Evolutionary conservation across 164 flowering plant genomes (phyloP), one percentile per base, ranked within the genome.

Genomic region (Kalanchoe fedtschenkoi): DNA sequence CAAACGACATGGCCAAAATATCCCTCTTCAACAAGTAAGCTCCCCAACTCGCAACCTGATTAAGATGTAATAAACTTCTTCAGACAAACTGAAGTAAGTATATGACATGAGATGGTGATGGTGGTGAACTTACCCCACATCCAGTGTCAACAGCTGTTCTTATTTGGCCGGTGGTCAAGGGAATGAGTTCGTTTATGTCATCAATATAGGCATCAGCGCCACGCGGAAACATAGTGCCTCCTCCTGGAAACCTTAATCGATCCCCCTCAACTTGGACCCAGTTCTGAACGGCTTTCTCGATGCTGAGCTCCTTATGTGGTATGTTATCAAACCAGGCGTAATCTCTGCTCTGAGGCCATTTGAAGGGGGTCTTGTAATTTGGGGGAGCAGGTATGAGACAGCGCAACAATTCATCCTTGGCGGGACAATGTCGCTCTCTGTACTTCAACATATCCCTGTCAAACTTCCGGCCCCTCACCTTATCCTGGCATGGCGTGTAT

Each of bases 241-340:
- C 99, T 0, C 99, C 97, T 0, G 97, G 99, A 65, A 93, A 93
- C 61, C 84, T 67, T 58, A 93, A 87, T 2, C 95, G 77, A 16
- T 93, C 85, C 21, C 99, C 99, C 62, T 93, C 95, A 1, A 93
- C 92, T 67, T 88, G 97, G 60, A 93, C 79, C 99, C 97, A 93
- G 26, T 93, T 93, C 83, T 93, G 99, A 58, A 82, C 71, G 7
- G 99, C 99, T 74, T 93, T 93, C 76, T 93, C 99, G 62, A 93
- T 79, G 65, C 96, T 90, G 34, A 93, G 95, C 74, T 93, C 96
- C 60, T 72, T 87, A 46, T 93, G 99, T 9, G 99, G 99, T 21
- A 93, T 90, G 54, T 93, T 93, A 54, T 77, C 85, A 71, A 74
- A 90, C 99, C 99, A 93, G 28, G 99, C 96, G 62, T 76, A 85